A percentile compares a stretch with the other conserved stretches of the same genome.
Conservation (phyloP, 2,329 filamentous ascomycete genomes). For the Fusarium stilboides region DNA sequence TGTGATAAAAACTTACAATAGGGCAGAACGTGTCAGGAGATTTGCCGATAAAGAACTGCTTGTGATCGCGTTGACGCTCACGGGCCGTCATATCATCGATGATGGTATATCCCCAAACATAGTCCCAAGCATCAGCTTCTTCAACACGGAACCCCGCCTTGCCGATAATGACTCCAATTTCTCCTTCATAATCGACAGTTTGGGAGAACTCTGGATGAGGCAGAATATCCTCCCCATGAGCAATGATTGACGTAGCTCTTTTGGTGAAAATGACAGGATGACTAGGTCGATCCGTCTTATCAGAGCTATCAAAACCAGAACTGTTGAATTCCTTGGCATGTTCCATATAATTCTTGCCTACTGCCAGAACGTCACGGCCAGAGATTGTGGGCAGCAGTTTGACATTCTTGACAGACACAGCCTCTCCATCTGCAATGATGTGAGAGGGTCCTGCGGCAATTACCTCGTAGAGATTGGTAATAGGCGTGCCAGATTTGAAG, state of each 20-base stretch:
- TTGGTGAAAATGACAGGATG: constrained; percentile 72
- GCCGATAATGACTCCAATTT: constrained; percentile 70
- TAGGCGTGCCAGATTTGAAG: neutral
- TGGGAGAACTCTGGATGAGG: constrained; percentile 64
- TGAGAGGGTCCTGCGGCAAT: constrained; percentile 5
- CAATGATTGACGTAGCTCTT: constrained; percentile 67
- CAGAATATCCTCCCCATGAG: constrained; percentile 62
- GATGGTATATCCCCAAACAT: constrained; percentile 71
- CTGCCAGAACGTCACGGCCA: constrained; percentile 67
- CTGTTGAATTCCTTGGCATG: constrained; percentile 72
- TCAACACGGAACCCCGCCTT: constrained; percentile 61
- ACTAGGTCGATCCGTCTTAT: constrained; percentile 66
- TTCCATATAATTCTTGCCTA: constrained; percentile 71
- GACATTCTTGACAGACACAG: constrained; percentile 30
- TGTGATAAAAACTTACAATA: constrained; percentile 56
- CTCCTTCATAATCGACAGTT: constrained; percentile 69
- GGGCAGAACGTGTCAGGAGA: constrained; percentile 70
- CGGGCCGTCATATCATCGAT: constrained; percentile 69
- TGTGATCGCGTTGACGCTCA: constrained; percentile 68
- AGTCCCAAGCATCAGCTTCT: constrained; percentile 61
- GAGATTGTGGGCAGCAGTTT: constrained; percentile 63
- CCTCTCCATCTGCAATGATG: neutral
- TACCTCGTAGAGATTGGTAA: neutral
- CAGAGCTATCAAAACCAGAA: constrained; percentile 67
- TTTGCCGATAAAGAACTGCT: constrained; percentile 73